Conservation (phyloP, 208 protist genomes). For the Blechomonas ayalai region DNA sequence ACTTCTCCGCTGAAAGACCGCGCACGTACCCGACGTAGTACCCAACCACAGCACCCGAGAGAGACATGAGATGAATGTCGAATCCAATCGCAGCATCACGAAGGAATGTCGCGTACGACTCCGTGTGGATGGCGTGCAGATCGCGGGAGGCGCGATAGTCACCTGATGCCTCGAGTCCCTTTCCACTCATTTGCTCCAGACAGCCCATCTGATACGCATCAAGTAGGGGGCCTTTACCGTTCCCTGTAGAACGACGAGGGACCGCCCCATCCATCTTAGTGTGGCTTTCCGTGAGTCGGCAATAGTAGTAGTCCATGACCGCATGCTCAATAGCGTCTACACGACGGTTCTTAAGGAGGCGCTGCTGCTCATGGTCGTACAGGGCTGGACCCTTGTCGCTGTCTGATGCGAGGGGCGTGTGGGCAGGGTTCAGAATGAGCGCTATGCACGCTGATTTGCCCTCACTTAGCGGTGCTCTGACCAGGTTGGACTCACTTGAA, state of each 20-base stretch:
- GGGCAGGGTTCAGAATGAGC: slow-evolving; percentile 50
- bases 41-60: slow-evolving; percentile 50
- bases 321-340: slow-evolving; percentile 53
- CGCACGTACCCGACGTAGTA: slow-evolving; percentile 66
- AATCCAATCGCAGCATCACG: slow-evolving; percentile 53
- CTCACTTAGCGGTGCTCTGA: too few relatives aligned
- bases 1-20: slow-evolving; percentile 29
- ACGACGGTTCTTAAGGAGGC: slow-evolving; percentile 51
- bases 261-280: slow-evolving; percentile 9
- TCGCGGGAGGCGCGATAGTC: too few relatives aligned
- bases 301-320: slow-evolving; percentile 40
- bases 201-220: too few relatives aligned
- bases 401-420: slow-evolving; percentile 12
- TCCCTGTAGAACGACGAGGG: too few relatives aligned
- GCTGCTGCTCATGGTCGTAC: slow-evolving; percentile 35
- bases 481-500: too few relatives aligned
- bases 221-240: too few relatives aligned
- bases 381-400: too few relatives aligned
- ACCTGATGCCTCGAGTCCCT: too few relatives aligned
- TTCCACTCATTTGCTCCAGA: too few relatives aligned
- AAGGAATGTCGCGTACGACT: slow-evolving; percentile 49
- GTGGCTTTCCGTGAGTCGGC: slow-evolving; percentile 13
- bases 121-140: too few relatives aligned
- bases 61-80: slow-evolving; percentile 69
- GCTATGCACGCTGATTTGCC: slow-evolving; percentile 18